Evolutionary conservation across 257 asterid genomes (phyloP).

Genomic region (Nicotiana tomentosiformis): DNA sequence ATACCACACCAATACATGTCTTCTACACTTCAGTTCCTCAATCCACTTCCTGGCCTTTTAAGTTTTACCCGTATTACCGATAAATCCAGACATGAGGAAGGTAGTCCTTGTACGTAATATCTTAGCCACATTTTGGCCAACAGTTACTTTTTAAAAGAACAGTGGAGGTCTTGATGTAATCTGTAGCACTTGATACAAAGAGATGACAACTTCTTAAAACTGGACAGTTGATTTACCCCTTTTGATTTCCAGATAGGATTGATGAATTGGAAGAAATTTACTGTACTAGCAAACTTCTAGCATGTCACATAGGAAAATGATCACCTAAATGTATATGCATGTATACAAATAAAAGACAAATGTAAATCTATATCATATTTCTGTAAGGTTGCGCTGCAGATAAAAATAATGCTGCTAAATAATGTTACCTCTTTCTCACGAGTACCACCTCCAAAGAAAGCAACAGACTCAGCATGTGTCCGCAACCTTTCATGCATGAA

Average conservation of each 20-base stretch:
- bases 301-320: not conserved
- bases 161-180: not conserved
- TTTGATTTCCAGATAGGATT: not conserved
- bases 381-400: not conserved
- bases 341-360: not conserved
- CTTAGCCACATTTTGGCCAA: not conserved
- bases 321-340: not conserved
- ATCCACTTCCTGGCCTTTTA: not conserved
- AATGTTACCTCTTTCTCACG: conserved; percentile 92
- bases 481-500: conserved; percentile 99
- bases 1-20: not conserved
- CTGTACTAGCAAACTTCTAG: not conserved
- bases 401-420: not conserved
- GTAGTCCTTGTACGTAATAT: not conserved
- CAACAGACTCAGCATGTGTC: conserved; percentile 99
- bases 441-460: conserved; percentile 98
- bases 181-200: not conserved
- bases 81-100: not conserved
- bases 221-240: not conserved
- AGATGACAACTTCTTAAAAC: not conserved
- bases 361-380: not conserved
- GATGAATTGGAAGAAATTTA: not conserved
- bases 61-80: not conserved
- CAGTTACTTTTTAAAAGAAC: not conserved
- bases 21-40: not conserved